Conservation (phyloP, 2,329 filamentous ascomycete species). For the Trichoderma asperellum region DNA sequence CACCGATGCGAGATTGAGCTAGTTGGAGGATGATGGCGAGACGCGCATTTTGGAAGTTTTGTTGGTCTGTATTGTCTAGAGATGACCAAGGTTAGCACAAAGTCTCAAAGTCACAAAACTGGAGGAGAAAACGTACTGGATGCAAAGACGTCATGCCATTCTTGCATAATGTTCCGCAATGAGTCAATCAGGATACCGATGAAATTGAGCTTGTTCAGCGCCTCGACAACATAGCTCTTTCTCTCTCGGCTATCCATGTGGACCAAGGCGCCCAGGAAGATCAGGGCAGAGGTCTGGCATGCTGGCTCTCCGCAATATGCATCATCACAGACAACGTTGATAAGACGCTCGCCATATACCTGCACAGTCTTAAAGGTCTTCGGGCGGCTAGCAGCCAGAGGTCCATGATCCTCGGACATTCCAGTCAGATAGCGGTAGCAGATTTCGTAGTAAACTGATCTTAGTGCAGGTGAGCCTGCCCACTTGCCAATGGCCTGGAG, state of each 20-base stretch:
- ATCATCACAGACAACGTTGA: slow-evolving; percentile 91
- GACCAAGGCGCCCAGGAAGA: slow-evolving; percentile 80
- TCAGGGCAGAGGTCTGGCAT: slow-evolving; percentile 82
- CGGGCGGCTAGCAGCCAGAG: slow-evolving; percentile 51
- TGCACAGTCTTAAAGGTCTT: slow-evolving; percentile 74
- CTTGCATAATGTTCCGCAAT: slow-evolving; percentile 74
- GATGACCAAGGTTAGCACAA: not conserved
- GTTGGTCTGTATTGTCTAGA: slow-evolving; percentile 48
- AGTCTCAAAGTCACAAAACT: too few species aligned
- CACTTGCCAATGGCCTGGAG: slow-evolving; percentile 78
- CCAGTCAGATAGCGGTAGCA: slow-evolving; percentile 83
- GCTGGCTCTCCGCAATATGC: slow-evolving; percentile 81
- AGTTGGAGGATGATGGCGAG: slow-evolving; percentile 83
- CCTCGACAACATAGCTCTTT: slow-evolving; percentile 75
- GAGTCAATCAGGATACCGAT: slow-evolving; percentile 88
- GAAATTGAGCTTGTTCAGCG: slow-evolving; percentile 85
- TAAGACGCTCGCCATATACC: slow-evolving; percentile 72
- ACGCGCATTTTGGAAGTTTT: slow-evolving; percentile 67
- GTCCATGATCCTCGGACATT: slow-evolving; percentile 58
- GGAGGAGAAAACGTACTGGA: slow-evolving; percentile 50
- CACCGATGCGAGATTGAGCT: slow-evolving; percentile 81
- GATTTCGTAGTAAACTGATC: slow-evolving; percentile 88
- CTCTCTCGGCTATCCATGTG: slow-evolving; percentile 72
- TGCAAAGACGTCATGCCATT: slow-evolving; percentile 64
- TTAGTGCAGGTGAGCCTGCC: slow-evolving; percentile 69